Evolutionary conservation across 805 yeast species (phyloP).

Genomic region (Kodamaea restingae): DNA sequence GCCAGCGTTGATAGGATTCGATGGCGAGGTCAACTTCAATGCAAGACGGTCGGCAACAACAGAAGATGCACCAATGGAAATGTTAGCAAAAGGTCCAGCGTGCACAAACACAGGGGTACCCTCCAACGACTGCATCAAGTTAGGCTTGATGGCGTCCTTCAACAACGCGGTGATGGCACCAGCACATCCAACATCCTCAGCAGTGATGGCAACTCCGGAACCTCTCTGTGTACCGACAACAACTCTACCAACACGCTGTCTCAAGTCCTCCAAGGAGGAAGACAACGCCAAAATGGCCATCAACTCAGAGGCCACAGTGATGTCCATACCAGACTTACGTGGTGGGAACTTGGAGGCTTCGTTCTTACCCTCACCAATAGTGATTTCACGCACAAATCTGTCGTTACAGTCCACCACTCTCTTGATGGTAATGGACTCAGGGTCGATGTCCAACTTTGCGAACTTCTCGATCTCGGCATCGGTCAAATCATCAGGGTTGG

Average conservation of each 20-base stretch:
- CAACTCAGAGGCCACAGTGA: conserved; percentile 92
- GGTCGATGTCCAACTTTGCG: conserved; percentile 85
- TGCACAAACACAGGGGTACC: conserved; percentile 97
- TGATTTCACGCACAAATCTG: conserved; percentile 81
- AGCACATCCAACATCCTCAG: conserved; percentile 92
- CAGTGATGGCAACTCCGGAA: conserved; percentile 78
- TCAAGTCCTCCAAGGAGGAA: conserved; percentile 72
- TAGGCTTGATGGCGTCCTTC: conserved; percentile 96
- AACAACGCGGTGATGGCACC: conserved; percentile 93
- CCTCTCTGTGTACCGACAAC: conserved; percentile 77
- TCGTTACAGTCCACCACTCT: conserved; percentile 95
- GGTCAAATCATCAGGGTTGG: conserved; percentile 76
- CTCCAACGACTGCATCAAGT: conserved; percentile 93
- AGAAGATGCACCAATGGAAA: conserved; percentile 94
- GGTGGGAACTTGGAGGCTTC: conserved; percentile 73
- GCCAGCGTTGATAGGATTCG: conserved; percentile 43
- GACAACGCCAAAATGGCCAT: conserved; percentile 94
- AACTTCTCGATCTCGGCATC: conserved; percentile 69
- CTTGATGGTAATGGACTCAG: conserved; percentile 83
- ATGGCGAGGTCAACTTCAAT: conserved; percentile 67
- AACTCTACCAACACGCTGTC: conserved; percentile 81
- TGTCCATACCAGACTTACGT: conserved; percentile 89
- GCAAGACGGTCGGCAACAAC: conserved; percentile 92
- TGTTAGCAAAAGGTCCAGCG: conserved; percentile 98
- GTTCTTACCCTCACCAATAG: conserved; percentile 88